Evolutionary conservation across 257 asterid genomes (phyloP), one percentile per base, ranked within the genome.

Genomic region (Penstemon barbatus): DNA sequence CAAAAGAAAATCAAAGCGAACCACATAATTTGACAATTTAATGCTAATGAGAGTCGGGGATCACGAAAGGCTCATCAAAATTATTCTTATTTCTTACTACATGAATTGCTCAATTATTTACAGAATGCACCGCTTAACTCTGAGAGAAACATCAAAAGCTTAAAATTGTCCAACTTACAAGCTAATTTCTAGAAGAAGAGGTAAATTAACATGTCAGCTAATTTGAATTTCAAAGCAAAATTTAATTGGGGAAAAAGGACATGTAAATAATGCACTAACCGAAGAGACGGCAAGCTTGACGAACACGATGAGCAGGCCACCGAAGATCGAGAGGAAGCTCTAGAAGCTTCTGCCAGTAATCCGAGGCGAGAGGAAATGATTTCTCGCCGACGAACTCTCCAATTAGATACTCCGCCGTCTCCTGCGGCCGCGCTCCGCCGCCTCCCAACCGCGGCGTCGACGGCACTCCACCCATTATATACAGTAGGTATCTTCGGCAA

Each of bases 281-380:
- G 46, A 93, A 82, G 61, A 80, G 87, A 40, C 74, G 83, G 74
- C 96, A 90, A 80, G 99, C 99, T 61, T 87, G 79, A 48, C 63
- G 77, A 69, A 87, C 89, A 63, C 97, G 96, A 76, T 84, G 66
- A 50, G 89, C 58, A 25, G 85, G 88, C 99, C 96, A 93, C 61
- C 83, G 86, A 51, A 93, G 96, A 78, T 86, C 86, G 71, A 93
- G 86, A 44, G 97, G 91, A 53, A 89, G 86, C 82, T 85, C 95
- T 55, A 93, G 89, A 71, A 93, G 96, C 90, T 88, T 85, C 89
- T 88, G 87, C 99, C 99, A 93, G 89, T 88, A 93, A 82, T 89
- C 97, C 12, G 99, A 91, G 60, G 69, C 61, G 41, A 94, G 78
- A 43, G 96, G 93, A 74, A 81, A 91, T 38, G 97, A 87, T 78